These are phyloP conservation scores for Lolium perenne DNA, from an alignment of 176 grass and related monocot species.

Conservation along the genomic window DNA sequence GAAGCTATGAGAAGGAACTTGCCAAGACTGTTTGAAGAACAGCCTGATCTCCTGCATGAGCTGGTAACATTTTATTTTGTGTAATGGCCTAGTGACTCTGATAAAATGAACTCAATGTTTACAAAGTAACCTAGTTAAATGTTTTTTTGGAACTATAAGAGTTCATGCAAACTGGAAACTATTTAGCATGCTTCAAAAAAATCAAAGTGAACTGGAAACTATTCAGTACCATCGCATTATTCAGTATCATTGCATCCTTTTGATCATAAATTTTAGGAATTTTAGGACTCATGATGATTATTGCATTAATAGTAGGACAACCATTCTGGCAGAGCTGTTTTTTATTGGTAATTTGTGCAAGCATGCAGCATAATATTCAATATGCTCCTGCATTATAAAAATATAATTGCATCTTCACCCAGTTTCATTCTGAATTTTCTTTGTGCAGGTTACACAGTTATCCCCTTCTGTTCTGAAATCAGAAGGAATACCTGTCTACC, in stretches of 20 bases:
- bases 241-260: constrained; percentile 29
- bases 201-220: neutral
- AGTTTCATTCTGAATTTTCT: constrained; percentile 27
- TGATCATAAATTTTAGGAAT: constrained; percentile 3
- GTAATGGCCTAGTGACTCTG: constrained; percentile 26
- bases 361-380: neutral
- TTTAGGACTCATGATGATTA: neutral
- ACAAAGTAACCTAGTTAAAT: constrained; percentile 12
- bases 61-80: constrained; percentile 61
- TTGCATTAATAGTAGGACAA: constrained; percentile 25
- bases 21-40: constrained; percentile 87
- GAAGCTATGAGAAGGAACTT: constrained; percentile 91
- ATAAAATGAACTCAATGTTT: constrained; percentile 15
- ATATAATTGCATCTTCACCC: constrained; percentile 28
- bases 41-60: constrained; percentile 95
- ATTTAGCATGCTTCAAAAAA: constrained; percentile 21
- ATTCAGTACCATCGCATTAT: neutral
- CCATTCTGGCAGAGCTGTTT: constrained; percentile 4
- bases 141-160: neutral
- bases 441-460: constrained; percentile 90
- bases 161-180: constrained; percentile 9
- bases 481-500: constrained; percentile 83
- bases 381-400: constrained; percentile 26
- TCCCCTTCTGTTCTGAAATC: constrained; percentile 93
- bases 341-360: neutral